A percentile compares a stretch with the other conserved stretches of the same genome.
Conservation (phyloP, 1,284 basidiomycete species). For the Irpex sp. region DNA sequence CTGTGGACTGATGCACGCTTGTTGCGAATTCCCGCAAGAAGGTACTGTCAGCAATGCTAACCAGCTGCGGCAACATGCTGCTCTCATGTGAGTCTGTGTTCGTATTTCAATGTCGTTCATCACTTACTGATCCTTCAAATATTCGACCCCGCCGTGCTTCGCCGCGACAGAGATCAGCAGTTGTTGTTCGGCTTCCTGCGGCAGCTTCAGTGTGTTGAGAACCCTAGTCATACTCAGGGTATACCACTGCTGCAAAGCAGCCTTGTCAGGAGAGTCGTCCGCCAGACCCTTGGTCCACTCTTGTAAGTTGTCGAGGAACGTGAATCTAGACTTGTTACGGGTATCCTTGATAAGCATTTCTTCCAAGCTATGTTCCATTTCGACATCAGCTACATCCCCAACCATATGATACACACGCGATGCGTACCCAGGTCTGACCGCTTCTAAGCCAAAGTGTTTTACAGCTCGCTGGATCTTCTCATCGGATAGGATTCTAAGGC, state of each 20-base stretch:
- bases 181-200: background rate
- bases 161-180: background rate
- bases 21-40: constrained; percentile 2
- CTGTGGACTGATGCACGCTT: background rate
- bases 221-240: background rate
- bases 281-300: background rate
- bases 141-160: background rate
- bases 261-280: background rate
- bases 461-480: background rate
- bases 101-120: background rate
- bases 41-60: background rate
- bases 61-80: background rate
- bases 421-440: background rate
- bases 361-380: background rate
- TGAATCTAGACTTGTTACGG: background rate
- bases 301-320: background rate
- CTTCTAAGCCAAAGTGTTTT: background rate
- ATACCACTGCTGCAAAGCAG: background rate
- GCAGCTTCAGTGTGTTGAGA: background rate
- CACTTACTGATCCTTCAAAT: background rate
- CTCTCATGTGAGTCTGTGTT: background rate
- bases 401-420: background rate
- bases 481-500: background rate
- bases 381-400: background rate
- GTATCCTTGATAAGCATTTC: background rate